These are phyloP conservation scores for Notholithocarpus densiflorus DNA, from an alignment of 306 rosid genomes.

Conservation along the genomic window DNA sequence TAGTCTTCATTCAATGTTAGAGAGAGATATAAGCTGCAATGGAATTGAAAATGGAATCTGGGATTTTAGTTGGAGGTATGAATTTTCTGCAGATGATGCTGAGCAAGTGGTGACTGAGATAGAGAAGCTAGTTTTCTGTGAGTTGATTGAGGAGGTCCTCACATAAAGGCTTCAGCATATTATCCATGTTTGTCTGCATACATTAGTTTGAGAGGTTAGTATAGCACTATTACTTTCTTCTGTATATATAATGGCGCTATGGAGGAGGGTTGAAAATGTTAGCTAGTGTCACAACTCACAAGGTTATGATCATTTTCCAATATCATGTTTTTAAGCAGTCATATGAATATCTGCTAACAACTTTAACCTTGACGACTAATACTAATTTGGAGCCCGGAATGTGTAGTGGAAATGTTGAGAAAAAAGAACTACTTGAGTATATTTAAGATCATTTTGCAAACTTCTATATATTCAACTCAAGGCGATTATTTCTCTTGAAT, in stretches of 20 bases:
- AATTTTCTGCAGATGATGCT: constrained; percentile 62
- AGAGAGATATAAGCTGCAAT: constrained; percentile 56
- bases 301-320: background rate
- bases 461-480: background rate
- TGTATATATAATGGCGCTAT: background rate
- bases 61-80: constrained; percentile 74
- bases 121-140: constrained; percentile 57
- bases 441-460: background rate
- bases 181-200: background rate
- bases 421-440: background rate
- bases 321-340: background rate
- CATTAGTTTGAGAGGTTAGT: constrained; percentile 23
- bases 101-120: constrained; percentile 62
- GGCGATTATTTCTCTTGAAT: background rate
- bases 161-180: constrained; percentile 36
- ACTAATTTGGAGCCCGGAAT: background rate
- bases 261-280: constrained; percentile 25
- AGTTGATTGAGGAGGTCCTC: constrained; percentile 66
- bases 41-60: constrained; percentile 66
- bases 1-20: constrained; percentile 50
- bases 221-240: background rate
- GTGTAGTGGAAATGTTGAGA: background rate
- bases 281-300: constrained; percentile 22
- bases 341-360: background rate
- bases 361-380: background rate